Evolutionary conservation across 805 yeast species (phyloP).

Genomic region (Cyberlindnera petersonii): DNA sequence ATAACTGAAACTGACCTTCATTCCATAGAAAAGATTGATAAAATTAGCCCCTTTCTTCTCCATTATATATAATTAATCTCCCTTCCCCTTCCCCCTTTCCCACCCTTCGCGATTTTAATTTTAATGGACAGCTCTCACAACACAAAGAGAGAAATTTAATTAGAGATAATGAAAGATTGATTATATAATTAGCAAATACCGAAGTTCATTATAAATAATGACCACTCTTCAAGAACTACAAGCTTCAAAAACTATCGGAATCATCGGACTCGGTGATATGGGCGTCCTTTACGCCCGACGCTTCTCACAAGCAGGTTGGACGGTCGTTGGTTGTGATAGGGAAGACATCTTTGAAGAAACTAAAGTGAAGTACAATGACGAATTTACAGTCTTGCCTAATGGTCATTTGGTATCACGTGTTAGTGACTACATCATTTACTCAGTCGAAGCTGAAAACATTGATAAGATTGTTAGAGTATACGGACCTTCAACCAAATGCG

Average conservation of each 20-base stretch:
- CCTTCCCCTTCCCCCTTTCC: too few species aligned
- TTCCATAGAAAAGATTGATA: too few species aligned
- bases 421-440: constrained; percentile 81
- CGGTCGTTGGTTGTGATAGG: constrained; percentile 81
- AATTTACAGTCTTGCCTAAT: constrained; percentile 59
- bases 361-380: constrained; percentile 36
- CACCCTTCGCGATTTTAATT: too few species aligned
- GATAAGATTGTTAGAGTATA: constrained; percentile 65
- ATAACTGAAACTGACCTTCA: too few species aligned
- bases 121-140: neutral
- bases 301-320: constrained; percentile 83
- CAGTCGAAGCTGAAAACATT: constrained; percentile 89
- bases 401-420: constrained; percentile 82
- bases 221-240: constrained; percentile 6
- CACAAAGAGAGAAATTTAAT: neutral
- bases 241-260: constrained; percentile 61
- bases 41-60: too few species aligned
- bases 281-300: constrained; percentile 81
- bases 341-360: constrained; percentile 57
- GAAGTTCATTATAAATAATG: constrained; percentile 6
- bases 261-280: constrained; percentile 97
- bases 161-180: neutral
- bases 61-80: too few species aligned
- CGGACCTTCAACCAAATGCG: constrained; percentile 84
- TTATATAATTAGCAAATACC: too few species aligned